Conservation (phyloP, 345 rosid genomes). For the Linum lewisii region DNA sequence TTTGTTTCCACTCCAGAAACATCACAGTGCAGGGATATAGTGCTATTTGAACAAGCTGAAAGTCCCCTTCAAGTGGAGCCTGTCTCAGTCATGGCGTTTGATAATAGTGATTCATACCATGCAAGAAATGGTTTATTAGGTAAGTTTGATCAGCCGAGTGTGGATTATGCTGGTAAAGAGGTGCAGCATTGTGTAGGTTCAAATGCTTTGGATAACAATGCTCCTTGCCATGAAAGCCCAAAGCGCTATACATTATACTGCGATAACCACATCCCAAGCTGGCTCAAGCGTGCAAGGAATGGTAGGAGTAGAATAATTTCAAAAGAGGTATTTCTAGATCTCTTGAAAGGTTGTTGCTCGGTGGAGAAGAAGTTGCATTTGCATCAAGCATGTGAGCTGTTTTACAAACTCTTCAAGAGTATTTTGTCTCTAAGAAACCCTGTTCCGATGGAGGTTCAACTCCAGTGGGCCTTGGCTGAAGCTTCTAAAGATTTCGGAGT, state of each 20-base stretch:
- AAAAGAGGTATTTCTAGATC: constrained; percentile 78
- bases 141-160: constrained; percentile 36
- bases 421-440: constrained; percentile 81
- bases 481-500: constrained; percentile 60
- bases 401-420: constrained; percentile 89
- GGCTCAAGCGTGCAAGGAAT: constrained; percentile 99
- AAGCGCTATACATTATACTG: constrained; percentile 74
- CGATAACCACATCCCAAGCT: constrained; percentile 89
- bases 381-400: constrained; percentile 93
- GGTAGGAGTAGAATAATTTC: constrained; percentile 96
- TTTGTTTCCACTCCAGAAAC: constrained; percentile 30
- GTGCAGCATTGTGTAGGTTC: constrained; percentile 49
- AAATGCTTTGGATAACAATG: constrained; percentile 32
- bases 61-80: constrained; percentile 40
- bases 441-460: constrained; percentile 81
- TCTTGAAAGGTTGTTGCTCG: constrained; percentile 51
- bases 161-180: constrained; percentile 29
- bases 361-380: constrained; percentile 56
- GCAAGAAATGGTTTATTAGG: constrained; percentile 30
- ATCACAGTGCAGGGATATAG: constrained; percentile 35
- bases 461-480: constrained; percentile 93
- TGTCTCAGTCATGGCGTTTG: constrained; percentile 19
- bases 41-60: constrained; percentile 34
- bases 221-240: constrained; percentile 56
- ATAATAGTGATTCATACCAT: constrained; percentile 23